These are phyloP conservation scores for Plenodomus lindquistii DNA, from an alignment of 2,329 filamentous ascomycete genomes.

Conservation along the genomic window DNA sequence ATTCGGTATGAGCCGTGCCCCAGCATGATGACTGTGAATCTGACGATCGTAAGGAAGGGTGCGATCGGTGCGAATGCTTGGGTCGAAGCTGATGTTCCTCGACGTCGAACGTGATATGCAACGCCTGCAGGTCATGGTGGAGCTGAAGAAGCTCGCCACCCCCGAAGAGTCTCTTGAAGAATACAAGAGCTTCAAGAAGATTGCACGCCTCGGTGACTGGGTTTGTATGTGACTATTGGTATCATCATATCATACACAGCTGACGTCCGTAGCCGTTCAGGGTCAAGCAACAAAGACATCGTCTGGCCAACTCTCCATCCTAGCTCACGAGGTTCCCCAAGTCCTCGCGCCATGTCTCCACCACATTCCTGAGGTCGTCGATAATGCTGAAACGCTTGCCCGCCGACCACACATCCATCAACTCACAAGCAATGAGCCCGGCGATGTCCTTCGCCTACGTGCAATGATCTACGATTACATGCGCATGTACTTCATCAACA, in stretches of 20 bases:
- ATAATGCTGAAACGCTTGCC: conserved; percentile 71
- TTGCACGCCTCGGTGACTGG: conserved; percentile 80
- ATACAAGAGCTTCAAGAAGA: conserved; percentile 64
- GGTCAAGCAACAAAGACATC: conserved; percentile 71
- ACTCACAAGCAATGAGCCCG: conserved; percentile 70
- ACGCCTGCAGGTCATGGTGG: conserved; percentile 76
- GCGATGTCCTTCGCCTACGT: conserved; percentile 73
- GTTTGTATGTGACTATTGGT: conserved; percentile 64
- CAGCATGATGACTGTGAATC: conserved; percentile 4
- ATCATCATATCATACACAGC: conserved; percentile 2
- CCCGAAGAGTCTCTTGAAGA: conserved; percentile 45
- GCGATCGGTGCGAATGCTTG: conserved; percentile 68
- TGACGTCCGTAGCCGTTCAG: conserved; percentile 57
- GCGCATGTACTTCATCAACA: conserved; percentile 71
- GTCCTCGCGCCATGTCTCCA: conserved; percentile 79
- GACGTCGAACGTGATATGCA: conserved; percentile 75
- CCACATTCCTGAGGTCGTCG: conserved; percentile 72
- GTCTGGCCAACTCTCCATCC: conserved; percentile 76
- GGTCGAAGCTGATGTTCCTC: conserved; percentile 82
- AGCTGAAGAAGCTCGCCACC: conserved; percentile 57
- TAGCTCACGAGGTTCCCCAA: conserved; percentile 68
- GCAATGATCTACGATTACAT: conserved; percentile 75
- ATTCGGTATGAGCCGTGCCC: conserved; percentile 32
- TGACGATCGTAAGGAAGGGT: conserved; percentile 69
- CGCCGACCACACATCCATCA: conserved; percentile 85